These are phyloP conservation scores for Colletotrichum horii DNA, from an alignment of 2,329 filamentous ascomycete genomes.

Conservation along the genomic window DNA sequence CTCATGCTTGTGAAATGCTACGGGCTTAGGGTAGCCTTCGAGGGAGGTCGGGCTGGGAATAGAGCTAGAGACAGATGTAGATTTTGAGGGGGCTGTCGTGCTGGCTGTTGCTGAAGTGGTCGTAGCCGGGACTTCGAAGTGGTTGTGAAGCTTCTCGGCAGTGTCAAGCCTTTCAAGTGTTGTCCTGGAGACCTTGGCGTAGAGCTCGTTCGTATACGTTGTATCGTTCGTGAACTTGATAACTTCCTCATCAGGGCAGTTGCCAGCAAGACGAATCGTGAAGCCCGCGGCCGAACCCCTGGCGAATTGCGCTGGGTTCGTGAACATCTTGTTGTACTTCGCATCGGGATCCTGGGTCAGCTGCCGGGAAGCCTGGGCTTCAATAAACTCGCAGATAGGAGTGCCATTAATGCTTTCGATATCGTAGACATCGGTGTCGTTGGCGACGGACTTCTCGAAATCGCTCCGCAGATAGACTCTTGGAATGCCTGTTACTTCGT, in stretches of 20 bases:
- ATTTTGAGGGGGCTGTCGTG: neutral
- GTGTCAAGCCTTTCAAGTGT: neutral
- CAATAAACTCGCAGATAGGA: slow-evolving; percentile 10
- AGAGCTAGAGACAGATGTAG: neutral
- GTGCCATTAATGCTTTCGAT: slow-evolving; percentile 23
- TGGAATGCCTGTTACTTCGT: slow-evolving; percentile 7
- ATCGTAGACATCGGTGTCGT: slow-evolving; percentile 9
- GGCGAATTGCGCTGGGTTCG: neutral
- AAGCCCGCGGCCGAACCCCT: neutral
- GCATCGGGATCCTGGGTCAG: slow-evolving; percentile 25
- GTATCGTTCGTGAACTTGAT: slow-evolving; percentile 18
- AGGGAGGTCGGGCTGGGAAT: slow-evolving; percentile 13
- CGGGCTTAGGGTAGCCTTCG: slow-evolving; percentile 28
- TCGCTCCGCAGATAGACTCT: slow-evolving; percentile 8
- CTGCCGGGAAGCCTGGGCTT: neutral
- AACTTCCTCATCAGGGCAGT: neutral
- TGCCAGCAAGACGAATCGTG: neutral
- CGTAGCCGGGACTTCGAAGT: slow-evolving; percentile 2
- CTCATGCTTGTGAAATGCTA: slow-evolving; percentile 26
- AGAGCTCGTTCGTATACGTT: neutral
- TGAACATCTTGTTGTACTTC: slow-evolving; percentile 24
- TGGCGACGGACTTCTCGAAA: neutral
- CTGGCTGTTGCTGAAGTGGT: neutral
- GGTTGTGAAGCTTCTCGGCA: neutral
- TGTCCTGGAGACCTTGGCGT: neutral